Base-by-base conservation (phyloP, 1,139 yeast species). In the Yamadazyma friedrichii region DNA sequence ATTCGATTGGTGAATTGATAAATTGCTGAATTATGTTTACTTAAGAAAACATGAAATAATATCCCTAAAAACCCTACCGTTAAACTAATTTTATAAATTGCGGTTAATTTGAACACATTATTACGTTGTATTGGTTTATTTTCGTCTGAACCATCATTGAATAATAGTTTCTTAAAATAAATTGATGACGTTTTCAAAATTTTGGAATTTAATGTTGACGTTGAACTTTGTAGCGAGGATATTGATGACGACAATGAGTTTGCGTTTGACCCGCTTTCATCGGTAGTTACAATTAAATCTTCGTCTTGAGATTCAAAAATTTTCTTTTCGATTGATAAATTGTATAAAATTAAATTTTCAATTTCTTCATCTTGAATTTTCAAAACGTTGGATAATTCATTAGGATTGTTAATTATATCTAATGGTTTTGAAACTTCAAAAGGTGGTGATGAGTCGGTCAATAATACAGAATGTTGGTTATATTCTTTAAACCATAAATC, bases 21-120 rank as follows among this genome's bases (percentile, higher is more conserved):
- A 20, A 54, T 43, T 34, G 46, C 46, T 9, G 51, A 38, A 37
- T 56, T 51, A 41, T 56, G 54, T 41, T 59, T 58, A n/a, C 57
- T 48, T 9, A 70, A 33, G 15, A 71, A 44, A 36, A 64, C 62
- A 48, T 72, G 78, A 12, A 69, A 38, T 44, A 71, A 37, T 37
- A 71, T 57, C 1, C 77, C 76, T 33, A 70, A 54, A 39, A 70
- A 57, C 0, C 78, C 78, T 32, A 71, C 63, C 1, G 75, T 65
- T 36, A 69, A 51, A 39, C 74, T 67, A 29, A 69, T 46, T 41
- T 57, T 64, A 44, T 63, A 62, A n/a, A 70, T 36, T 28, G 58
- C 47, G 2, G 51, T 39, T 6, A 51, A 34, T 29, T 42, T 46
- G 34, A 46, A 45, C 6, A 43, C 30, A 16, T 42, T 42, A 24